Evolutionary conservation across 768 basidiomycete genomes (phyloP), one percentile per base, ranked within the genome.

Genomic region (Russula virescens): DNA sequence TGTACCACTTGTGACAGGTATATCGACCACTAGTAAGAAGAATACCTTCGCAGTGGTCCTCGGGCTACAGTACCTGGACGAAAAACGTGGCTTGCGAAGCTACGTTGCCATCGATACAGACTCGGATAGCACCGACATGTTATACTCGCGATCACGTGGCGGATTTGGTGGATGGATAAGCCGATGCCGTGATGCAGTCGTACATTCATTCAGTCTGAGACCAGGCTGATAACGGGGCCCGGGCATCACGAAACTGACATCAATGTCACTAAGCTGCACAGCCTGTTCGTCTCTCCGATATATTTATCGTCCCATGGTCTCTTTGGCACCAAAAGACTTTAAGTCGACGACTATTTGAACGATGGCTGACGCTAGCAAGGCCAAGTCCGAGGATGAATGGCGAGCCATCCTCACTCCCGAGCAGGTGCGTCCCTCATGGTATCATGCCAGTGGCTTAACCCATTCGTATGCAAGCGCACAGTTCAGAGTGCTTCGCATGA

Each of bases 401-500:
- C 81, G 83, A 64, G 90, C 92, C 2, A 72, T 91, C 48, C 80
- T 97, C 52, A 82, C 84, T 28, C 86, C 83, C 4, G 85, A 92
- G 71, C 94, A 97, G 83, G 92, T 91, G 69, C 45, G 80, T 74
- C 28, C 28, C 14, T 19, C 59, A 43, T 43, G 14, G 3, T 8
- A 13, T 43, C 42, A 43, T 19, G 13, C 14, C 6, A 6, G 13
- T 35, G 8, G 16, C 18, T 5, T 43, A 43, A 2, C 38, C 16
- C 42, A 18, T 43, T 38, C 42, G 45, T 52, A 66, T 23, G 34
- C 2, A 25, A 46, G 13, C 25, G 10, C 19, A 14, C 68, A 96
- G 93, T 98, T 97, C 75, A 82, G 86, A 60, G 79, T 98, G 42
- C 74, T 97, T 14, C 84, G 94, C 52, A 66, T 87, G 77, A 95